Conservation (phyloP, 495 filamentous ascomycete genomes). For the Penicillium goetzii region DNA sequence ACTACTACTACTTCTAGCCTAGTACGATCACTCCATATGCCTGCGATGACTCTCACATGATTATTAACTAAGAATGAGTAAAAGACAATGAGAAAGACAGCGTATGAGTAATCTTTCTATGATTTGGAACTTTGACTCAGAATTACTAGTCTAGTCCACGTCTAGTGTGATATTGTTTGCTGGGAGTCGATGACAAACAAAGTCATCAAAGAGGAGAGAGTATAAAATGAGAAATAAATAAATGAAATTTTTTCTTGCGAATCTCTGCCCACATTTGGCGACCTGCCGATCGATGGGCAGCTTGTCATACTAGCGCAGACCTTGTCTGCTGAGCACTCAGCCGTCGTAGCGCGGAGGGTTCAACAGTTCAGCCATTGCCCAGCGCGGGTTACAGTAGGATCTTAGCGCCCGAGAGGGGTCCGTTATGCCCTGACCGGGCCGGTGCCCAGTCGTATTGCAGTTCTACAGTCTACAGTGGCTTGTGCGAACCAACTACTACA, state of each 20-base stretch:
- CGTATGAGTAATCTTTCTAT: background rate
- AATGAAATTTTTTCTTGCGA: background rate
- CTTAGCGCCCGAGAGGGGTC: background rate
- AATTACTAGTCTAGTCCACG: background rate
- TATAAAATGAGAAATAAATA: background rate
- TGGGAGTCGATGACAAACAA: background rate
- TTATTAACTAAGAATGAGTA: background rate
- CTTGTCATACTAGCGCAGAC: slow-evolving; percentile 5
- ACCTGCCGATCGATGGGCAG: background rate
- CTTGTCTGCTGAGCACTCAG: background rate
- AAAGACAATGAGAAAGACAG: background rate
- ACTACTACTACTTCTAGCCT: too few relatives aligned
- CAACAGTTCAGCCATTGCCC: background rate
- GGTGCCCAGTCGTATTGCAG: slow-evolving; percentile 3
- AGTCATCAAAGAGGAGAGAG: background rate
- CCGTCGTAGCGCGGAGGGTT: background rate
- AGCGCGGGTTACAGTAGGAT: slow-evolving; percentile 5
- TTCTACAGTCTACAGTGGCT: background rate
- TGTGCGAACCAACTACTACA: background rate
- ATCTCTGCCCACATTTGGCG: background rate
- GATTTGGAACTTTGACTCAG: background rate
- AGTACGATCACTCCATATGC: background rate
- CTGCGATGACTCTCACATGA: background rate
- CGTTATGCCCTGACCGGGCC: background rate
- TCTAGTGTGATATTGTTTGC: background rate